Evolutionary conservation across 257 asterid genomes (phyloP), one percentile per base, ranked within the genome.

Genomic region (Salvia splendens): DNA sequence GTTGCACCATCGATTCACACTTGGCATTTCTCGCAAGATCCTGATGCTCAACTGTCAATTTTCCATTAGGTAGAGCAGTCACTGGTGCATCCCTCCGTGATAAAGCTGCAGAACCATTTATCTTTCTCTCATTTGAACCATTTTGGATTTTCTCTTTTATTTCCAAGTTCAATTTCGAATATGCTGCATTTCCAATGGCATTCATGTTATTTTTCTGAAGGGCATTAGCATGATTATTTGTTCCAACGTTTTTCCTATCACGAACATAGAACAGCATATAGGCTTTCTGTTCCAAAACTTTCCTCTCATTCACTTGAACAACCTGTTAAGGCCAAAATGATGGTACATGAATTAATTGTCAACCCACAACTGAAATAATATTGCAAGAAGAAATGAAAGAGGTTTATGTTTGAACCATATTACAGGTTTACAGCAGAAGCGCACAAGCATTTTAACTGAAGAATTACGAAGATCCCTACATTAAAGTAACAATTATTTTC

Each of bases 191-290:
- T 47, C 85, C 88, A 3, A 78, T 47, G 67, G 82, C 82, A 74
- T 77, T 83, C 61, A 67, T 63, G 61, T 73, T 82, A 48, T 82
- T 91, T 72, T 83, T 85, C 67, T 72, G 85, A 36, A 64, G 30
- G 20, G 68, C 73, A 62, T 64, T 79, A 12, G 79, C 82, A 12
- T 81, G 70, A 73, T 82, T 94, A 78, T 82, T 88, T 15, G 83
- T 49, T 36, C 33, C 35, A 49, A 65, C 36, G 20, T 66, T 77
- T 68, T 73, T 83, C 78, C 84, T 77, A 71, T 94, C 96, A 40
- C 95, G 84, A 58, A 94, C 95, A 76, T 94, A 94, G 75, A 94
- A 94, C 73, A 94, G 75, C 96, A 94, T 94, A 72, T 94, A 94
- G 33, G 99, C 99, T 82, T 94, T 88, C 80, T 94, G 99, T 67